phyloP scores from a whole-genome alignment of 2,329 filamentous ascomycete genomes.

The Clonostachys rhizophaga region DNA sequence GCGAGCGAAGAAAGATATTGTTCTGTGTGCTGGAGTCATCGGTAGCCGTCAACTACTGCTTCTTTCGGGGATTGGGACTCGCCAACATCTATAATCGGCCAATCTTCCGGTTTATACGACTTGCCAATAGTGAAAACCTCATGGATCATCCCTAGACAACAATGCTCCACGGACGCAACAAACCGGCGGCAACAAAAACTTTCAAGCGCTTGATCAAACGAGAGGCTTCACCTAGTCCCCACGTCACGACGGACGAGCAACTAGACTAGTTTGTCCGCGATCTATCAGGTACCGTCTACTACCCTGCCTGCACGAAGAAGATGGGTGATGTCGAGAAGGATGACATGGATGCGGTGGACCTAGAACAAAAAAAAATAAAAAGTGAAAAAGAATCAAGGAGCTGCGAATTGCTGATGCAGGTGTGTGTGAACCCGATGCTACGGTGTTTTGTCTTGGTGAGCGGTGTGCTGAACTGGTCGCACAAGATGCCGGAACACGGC shows the following conservation, averaged over 20 bases:
- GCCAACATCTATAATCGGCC: conserved; percentile 43
- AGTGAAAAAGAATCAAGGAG: conserved; percentile 66
- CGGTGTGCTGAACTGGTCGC: conserved; percentile 75
- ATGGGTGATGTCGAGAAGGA: conserved; percentile 75
- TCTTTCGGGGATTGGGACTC: conserved; percentile 52
- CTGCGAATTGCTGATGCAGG: conserved; percentile 82
- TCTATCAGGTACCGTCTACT: conserved; percentile 84
- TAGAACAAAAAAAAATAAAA: no score
- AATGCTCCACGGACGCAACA: conserved; percentile 73
- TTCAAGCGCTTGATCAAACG: conserved; percentile 77
- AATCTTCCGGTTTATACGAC: conserved; percentile 50
- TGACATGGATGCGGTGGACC: conserved; percentile 74
- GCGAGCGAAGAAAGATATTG: conserved; percentile 67
- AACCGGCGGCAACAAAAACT: conserved; percentile 66
- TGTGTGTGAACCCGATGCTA: conserved; percentile 89
- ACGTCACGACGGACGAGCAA: conserved; percentile 71
- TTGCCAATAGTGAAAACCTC: no score
- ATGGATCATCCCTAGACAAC: conserved; percentile 57
- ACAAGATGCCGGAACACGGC: conserved; percentile 54
- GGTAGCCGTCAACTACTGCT: conserved; percentile 70
- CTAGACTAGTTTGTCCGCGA: conserved; percentile 76
- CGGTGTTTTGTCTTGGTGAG: conserved; percentile 79
- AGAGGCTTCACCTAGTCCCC: conserved; percentile 74
- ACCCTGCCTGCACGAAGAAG: conserved; percentile 84
- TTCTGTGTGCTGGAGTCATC: conserved; percentile 75